Evolutionary conservation across 345 rosid species (phyloP), one percentile per base, ranked within the genome.

Genomic region (Kandelia obovata): DNA sequence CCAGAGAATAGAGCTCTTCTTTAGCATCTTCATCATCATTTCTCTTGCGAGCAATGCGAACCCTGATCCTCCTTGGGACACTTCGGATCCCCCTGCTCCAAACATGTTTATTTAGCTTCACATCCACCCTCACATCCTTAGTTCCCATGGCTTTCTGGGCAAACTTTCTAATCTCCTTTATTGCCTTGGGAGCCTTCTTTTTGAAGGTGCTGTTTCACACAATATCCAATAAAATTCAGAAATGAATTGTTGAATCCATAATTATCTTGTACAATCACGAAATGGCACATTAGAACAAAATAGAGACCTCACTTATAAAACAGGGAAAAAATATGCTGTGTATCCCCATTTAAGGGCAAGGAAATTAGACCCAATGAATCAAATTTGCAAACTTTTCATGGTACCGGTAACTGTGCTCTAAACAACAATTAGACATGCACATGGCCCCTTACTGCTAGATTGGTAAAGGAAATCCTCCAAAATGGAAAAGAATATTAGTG

Each of bases 161-260:
- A 70, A 88, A 91, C 81, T 88, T 87, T 78, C 90, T 87, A 57
- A 90, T 84, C 66, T 88, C 96, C 81, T 90, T 90, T 5, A 91
- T 88, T 4, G 95, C 95, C 66, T 87, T 91, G 16, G 97, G 92
- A 30, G 97, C 97, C 83, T 89, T 88, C 95, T 91, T 89, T 86
- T 91, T 91, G 80, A 91, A 89, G 9, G 92, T 91, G 69, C 97
- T 89, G 80, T 25, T 70, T n/a, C 13, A 52, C 5, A 35, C 26
- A 70, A 30, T 7, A 3, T 35, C 31, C 26, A 37, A 21, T 13
- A 32, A n/a, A 65, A 11, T 9, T 30, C 13, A 25, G 49, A 26
- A 56, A 56, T 10, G 28, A 25, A 8, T 56, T 56, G 59, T 15
- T 8, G 16, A 56, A 10, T 56, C 16, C 16, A 25, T 25, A 56